Percentiles rank a stretch among this genome's conserved stretches.
Conservation (phyloP, 2,329 filamentous ascomycete species). For the Alternaria brassicae region DNA sequence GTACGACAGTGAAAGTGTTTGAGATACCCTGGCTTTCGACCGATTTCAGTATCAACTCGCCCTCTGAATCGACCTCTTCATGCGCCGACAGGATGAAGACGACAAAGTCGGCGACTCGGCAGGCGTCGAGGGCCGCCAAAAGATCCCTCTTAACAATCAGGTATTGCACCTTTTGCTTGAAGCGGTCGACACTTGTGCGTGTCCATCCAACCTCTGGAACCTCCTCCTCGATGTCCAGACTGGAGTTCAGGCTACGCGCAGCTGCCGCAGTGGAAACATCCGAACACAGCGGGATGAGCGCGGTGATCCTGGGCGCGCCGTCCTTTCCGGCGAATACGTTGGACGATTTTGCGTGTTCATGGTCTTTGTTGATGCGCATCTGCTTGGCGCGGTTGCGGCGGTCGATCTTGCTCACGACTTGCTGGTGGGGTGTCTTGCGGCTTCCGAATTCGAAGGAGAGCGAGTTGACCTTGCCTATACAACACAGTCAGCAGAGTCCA, state of each 20-base stretch:
- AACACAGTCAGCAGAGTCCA: conserved; percentile 23
- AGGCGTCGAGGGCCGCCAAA: conserved; percentile 80
- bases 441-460: conserved; percentile 67
- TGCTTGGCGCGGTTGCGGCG: conserved; percentile 95
- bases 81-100: conserved; percentile 82
- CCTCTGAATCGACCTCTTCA: conserved; percentile 82
- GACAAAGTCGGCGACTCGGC: conserved; percentile 89
- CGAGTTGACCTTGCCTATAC: conserved; percentile 75
- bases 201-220: conserved; percentile 65
- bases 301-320: conserved; percentile 86
- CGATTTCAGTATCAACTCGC: conserved; percentile 83
- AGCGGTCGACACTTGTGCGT: conserved; percentile 80
- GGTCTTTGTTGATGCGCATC: conserved; percentile 81
- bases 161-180: conserved; percentile 94
- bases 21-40: conserved; percentile 95
- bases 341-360: conserved; percentile 78
- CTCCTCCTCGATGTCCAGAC: conserved; percentile 77
- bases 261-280: conserved; percentile 73
- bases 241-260: conserved; percentile 74
- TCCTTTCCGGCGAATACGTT: conserved; percentile 86
- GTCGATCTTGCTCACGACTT: conserved; percentile 97
- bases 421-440: conserved; percentile 90
- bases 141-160: conserved; percentile 76
- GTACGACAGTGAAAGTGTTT: conserved; percentile 85
- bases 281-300: conserved; percentile 81